Conservation (phyloP, 345 rosid genomes). For the Pistacia integerrima region DNA sequence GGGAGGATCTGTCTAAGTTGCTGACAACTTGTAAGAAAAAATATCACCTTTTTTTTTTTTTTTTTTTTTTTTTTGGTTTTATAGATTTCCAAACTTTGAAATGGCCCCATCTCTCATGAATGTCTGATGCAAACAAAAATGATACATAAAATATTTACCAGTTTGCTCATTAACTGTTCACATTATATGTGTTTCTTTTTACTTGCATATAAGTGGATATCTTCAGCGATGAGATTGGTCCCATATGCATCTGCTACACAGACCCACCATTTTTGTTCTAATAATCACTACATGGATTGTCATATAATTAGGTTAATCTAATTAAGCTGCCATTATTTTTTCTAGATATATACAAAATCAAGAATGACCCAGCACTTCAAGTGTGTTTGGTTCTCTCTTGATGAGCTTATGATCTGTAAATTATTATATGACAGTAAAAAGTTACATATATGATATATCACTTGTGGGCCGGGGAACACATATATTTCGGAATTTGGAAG, state of each 20-base stretch:
- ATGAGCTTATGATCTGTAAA: conserved; percentile 13
- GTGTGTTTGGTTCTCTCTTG: conserved; percentile 8
- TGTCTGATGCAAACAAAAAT: conserved; percentile 28
- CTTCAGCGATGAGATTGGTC: conserved; percentile 31
- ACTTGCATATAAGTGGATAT: conserved; percentile 18
- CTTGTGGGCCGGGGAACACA: conserved; percentile 17
- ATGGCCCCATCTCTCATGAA: conserved; percentile 5
- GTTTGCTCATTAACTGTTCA: conserved; percentile 6
- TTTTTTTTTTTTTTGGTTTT: conserved; percentile 6
- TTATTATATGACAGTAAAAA: conserved; percentile 7
- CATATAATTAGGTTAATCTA: conserved; percentile 27
- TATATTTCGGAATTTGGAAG: conserved; percentile 21
- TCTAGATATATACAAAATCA: not conserved
- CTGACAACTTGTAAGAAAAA: conserved; percentile 48
- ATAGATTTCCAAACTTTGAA: conserved; percentile 38
- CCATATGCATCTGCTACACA: conserved; percentile 20
- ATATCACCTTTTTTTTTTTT: conserved; percentile 10
- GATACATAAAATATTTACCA: conserved; percentile 15
- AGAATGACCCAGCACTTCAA: not conserved
- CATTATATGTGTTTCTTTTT: not conserved
- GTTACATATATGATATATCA: no score
- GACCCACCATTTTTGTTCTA: conserved; percentile 19
- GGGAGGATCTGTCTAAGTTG: conserved; percentile 44
- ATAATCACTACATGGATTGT: conserved; percentile 17
- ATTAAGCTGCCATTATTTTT: not conserved